These are phyloP conservation scores for Lagenaria siceraria DNA, from an alignment of 306 rosid genomes.

Conservation along the genomic window DNA sequence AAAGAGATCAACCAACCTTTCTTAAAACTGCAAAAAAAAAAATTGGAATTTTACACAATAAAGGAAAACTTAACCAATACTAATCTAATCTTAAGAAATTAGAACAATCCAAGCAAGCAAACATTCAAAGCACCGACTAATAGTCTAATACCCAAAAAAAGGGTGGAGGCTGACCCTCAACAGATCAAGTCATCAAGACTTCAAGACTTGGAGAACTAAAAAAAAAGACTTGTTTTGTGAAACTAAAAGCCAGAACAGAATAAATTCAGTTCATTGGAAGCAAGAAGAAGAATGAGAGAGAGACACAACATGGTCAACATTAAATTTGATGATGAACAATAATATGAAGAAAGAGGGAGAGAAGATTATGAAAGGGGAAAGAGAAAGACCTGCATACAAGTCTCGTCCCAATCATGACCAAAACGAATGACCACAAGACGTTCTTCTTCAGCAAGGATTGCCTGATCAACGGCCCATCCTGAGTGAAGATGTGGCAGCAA, in stretches of 20 bases:
- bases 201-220: background rate
- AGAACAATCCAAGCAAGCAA: background rate
- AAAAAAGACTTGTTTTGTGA: background rate
- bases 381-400: conserved; percentile 65
- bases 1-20: too few species aligned
- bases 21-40: too few species aligned
- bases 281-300: background rate
- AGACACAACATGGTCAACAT: background rate
- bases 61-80: too few species aligned
- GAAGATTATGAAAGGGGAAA: too few species aligned
- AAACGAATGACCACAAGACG: conserved; percentile 70
- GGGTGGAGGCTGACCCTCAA: background rate
- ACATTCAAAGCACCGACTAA: background rate
- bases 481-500: conserved; percentile 78
- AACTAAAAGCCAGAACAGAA: background rate
- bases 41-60: too few species aligned
- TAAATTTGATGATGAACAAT: background rate
- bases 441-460: conserved; percentile 79
- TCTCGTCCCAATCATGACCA: conserved; percentile 76
- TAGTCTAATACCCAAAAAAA: background rate
- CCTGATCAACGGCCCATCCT: conserved; percentile 79
- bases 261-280: background rate
- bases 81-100: too few species aligned
- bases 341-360: background rate
- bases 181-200: background rate